Percentiles rank a stretch among this genome's conserved stretches.
These are phyloP conservation scores for Bipolaris gigantea DNA, from an alignment of 2,329 filamentous ascomycete species.

Conservation along the genomic window DNA sequence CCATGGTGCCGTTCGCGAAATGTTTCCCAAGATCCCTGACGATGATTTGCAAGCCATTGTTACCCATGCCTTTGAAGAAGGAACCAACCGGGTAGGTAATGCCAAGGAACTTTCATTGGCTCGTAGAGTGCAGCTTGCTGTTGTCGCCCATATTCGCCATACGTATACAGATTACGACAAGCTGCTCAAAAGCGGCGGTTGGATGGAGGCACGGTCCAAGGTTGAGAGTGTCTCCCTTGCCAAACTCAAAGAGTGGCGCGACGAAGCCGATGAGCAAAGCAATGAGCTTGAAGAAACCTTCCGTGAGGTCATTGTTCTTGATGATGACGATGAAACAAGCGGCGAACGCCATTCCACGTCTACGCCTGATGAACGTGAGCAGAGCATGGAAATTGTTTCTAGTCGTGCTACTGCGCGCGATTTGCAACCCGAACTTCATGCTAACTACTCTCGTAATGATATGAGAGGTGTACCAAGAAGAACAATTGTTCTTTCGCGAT, in stretches of 20 bases:
- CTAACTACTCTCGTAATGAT: slow-evolving; percentile 20
- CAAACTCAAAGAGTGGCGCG: slow-evolving; percentile 64
- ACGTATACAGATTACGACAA: slow-evolving; percentile 65
- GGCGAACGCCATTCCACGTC: slow-evolving; percentile 40
- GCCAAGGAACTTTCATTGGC: slow-evolving; percentile 57
- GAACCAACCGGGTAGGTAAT: slow-evolving; percentile 60
- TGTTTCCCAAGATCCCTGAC: slow-evolving; percentile 65
- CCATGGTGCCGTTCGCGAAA: slow-evolving; percentile 60
- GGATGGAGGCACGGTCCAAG: slow-evolving; percentile 56
- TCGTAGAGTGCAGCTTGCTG: slow-evolving; percentile 62
- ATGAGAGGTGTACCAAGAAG: slow-evolving; percentile 23
- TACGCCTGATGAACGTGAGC: slow-evolving; percentile 31
- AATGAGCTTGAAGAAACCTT: slow-evolving; percentile 63
- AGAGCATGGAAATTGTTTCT: slow-evolving; percentile 39
- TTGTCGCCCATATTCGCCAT: slow-evolving; percentile 65
- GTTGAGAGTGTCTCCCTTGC: slow-evolving; percentile 60
- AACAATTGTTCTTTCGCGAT: slow-evolving; percentile 28
- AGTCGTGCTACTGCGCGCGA: slow-evolving; percentile 39
- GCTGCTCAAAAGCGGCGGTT: slow-evolving; percentile 56
- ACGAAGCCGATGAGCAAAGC: slow-evolving; percentile 56
- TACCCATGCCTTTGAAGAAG: slow-evolving; percentile 63
- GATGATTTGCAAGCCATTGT: slow-evolving; percentile 61
- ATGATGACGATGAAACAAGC: slow-evolving; percentile 59
- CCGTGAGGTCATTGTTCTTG: slow-evolving; percentile 65
- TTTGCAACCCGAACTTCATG: slow-evolving; percentile 28